Base-by-base conservation (phyloP, 345 rosid genomes). In the Heritiera fomes region DNA sequence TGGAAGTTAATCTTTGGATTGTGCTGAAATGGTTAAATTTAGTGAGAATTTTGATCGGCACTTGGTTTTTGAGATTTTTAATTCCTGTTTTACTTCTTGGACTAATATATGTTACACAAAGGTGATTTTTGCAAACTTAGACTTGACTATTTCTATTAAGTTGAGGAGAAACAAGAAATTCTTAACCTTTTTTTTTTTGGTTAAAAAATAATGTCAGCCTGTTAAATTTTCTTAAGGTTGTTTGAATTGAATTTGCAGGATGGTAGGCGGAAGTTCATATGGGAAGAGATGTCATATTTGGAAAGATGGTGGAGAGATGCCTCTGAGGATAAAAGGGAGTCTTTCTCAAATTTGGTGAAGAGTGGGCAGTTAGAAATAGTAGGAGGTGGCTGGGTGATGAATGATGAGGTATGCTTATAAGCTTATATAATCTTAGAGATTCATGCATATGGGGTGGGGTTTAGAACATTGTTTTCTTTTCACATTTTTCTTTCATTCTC, bases 321-420 rank as follows among this genome's bases (percentile, higher is more conserved):
- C 34, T 66, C 97, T 3, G 93, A 86, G 3, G 86, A 78, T 49
- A 88, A 90, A 77, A 87, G 85, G 76, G 93, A 86, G 82, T 89
- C 95, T 79, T 88, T 96, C 79, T 83, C 87, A 79, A 85, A 87
- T 67, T 82, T 96, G 81, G 91, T 96, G 84, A 90, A 90, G 82
- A 91, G 88, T 82, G 99, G 99, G 23, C 99, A 94, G 90, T 72
- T 96, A 80, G 99, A 96, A 78, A 92, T 96, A 58, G 99, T 96
- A 77, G 98, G 99, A 75, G 99, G 99, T 86, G 99, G 99, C 59
- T 96, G 99, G 99, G 99, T 96, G 17, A 96, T 96, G 99, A 96
- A 94, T 71, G 99, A 94, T 84, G 99, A 96, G 99, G 99, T 94
- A 86, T 60, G 64, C 43, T 10, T 50, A 62, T 60, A 75, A 77